These are phyloP conservation scores for Amanita fuliginea DNA, from an alignment of 768 basidiomycete species.

Conservation along the genomic window DNA sequence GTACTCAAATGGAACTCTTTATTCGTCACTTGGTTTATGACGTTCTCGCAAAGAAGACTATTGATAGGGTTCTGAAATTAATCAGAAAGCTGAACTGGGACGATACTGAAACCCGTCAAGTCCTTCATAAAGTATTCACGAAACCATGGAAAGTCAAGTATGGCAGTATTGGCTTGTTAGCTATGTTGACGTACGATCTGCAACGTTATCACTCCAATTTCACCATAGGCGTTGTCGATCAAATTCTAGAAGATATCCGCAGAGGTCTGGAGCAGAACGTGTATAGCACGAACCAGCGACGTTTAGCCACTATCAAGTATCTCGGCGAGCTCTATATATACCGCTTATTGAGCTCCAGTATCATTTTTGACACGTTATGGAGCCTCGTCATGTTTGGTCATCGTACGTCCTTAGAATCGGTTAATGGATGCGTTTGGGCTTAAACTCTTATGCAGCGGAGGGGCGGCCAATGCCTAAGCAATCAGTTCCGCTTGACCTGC, in stretches of 20 bases:
- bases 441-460: slow-evolving; percentile 47
- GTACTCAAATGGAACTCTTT: slow-evolving; percentile 83
- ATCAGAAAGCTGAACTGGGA: slow-evolving; percentile 96
- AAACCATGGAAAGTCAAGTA: slow-evolving; percentile 98
- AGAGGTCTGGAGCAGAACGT: slow-evolving; percentile 88
- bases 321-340: slow-evolving; percentile 98
- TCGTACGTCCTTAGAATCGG: slow-evolving; percentile 43
- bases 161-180: slow-evolving; percentile 77
- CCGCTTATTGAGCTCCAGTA: slow-evolving; percentile 74
- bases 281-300: slow-evolving; percentile 90
- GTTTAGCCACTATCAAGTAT: slow-evolving; percentile 88
- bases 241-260: slow-evolving; percentile 87
- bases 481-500: slow-evolving; percentile 70
- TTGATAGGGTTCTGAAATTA: slow-evolving; percentile 92
- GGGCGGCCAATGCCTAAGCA: slow-evolving; percentile 79
- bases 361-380: slow-evolving; percentile 94
- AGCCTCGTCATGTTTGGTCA: slow-evolving; percentile 92
- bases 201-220: slow-evolving; percentile 91
- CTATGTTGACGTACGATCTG: slow-evolving; percentile 92
- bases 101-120: slow-evolving; percentile 45
- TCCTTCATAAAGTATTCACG: slow-evolving; percentile 84
- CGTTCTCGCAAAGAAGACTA: slow-evolving; percentile 83
- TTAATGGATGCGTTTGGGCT: slow-evolving; percentile 3
- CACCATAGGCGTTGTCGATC: slow-evolving; percentile 81
- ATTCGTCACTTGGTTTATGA: slow-evolving; percentile 93